Evolutionary conservation across 2,329 filamentous ascomycete species (phyloP).

Genomic region (Claviceps africana): DNA sequence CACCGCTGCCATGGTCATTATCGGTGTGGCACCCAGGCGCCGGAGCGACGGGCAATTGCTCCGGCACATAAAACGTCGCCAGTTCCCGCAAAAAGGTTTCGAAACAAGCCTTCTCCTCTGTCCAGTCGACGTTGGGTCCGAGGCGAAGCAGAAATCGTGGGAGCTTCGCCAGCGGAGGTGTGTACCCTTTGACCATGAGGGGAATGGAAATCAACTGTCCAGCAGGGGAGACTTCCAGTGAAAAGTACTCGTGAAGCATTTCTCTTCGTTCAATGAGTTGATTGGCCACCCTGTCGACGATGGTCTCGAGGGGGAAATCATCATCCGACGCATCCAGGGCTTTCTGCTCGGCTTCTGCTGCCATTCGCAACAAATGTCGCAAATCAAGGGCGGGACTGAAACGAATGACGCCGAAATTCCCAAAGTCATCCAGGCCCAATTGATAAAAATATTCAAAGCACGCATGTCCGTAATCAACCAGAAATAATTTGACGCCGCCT

Average conservation of each 20-base stretch:
- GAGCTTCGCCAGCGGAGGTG: conserved; percentile 71
- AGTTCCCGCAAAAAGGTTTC: conserved; percentile 72
- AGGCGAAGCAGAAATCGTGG: conserved; percentile 78
- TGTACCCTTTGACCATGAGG: conserved; percentile 77
- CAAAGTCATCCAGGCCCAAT: conserved; percentile 84
- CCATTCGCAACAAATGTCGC: conserved; percentile 55
- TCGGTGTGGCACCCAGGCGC: conserved; percentile 10
- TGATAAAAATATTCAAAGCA: conserved; percentile 93
- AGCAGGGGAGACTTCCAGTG: conserved; percentile 62
- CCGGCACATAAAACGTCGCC: conserved; percentile 81
- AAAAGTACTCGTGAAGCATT: conserved; percentile 90
- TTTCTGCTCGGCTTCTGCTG: conserved; percentile 54
- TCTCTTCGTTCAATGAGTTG: conserved; percentile 64
- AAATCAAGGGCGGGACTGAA: conserved; percentile 66
- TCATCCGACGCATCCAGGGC: conserved; percentile 26
- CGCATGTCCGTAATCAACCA: conserved; percentile 82
- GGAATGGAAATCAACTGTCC: conserved; percentile 71
- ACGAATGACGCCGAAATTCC: conserved; percentile 76
- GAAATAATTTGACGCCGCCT: conserved; percentile 77
- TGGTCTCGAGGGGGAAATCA: conserved; percentile 51
- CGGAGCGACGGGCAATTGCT: conserved; percentile 51
- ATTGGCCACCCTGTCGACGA: conserved; percentile 49
- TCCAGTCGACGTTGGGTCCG: conserved; percentile 81
- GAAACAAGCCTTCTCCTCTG: conserved; percentile 73
- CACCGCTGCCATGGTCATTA: background rate